Evolutionary conservation across 345 rosid species (phyloP).

Genomic region (Schrenkiella parvula): DNA sequence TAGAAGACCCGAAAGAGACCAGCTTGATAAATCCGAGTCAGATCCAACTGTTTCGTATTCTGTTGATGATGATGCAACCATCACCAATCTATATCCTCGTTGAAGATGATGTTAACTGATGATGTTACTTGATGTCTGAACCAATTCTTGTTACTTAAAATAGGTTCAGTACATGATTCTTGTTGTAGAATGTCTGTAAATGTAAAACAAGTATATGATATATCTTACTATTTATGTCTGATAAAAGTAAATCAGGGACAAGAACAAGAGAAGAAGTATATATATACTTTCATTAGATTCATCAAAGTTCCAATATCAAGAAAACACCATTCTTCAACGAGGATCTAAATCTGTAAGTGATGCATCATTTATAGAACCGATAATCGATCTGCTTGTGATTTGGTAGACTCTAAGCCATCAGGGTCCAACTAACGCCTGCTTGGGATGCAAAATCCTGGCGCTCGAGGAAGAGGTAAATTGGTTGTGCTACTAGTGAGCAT

Average conservation of each 20-base stretch:
- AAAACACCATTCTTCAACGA: neutral
- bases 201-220: neutral
- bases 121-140: neutral
- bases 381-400: neutral
- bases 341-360: neutral
- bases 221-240: neutral
- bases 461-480: conserved; percentile 28
- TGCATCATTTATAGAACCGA: neutral
- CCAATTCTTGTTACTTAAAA: neutral
- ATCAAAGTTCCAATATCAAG: neutral
- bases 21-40: too few species aligned
- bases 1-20: too few species aligned
- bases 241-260: neutral
- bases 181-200: neutral
- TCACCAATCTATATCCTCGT: neutral
- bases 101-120: neutral
- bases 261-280: neutral
- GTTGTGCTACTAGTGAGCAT: conserved; percentile 36
- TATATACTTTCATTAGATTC: neutral
- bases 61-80: neutral
- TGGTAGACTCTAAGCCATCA: neutral
- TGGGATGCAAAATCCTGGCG: conserved; percentile 11
- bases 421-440: neutral
- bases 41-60: too few species aligned
- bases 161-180: neutral